A percentile compares a stretch with the other conserved stretches of the same genome.
phyloP scores from a whole-genome alignment of 768 basidiomycete genomes.

The Phanerochaete sordida region DNA sequence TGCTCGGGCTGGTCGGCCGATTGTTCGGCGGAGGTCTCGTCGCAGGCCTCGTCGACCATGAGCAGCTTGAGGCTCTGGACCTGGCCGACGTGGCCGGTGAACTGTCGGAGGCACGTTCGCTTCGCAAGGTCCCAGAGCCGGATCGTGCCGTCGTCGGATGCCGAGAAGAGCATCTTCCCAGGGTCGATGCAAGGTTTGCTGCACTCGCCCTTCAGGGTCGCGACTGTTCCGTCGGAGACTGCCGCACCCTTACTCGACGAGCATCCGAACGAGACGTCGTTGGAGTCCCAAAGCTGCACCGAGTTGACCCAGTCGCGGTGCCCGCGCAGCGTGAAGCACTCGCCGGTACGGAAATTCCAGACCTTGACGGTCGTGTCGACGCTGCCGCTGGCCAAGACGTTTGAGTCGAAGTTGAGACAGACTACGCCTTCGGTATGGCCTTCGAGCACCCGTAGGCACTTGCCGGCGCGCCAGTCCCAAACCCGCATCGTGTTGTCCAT shows the following conservation, averaged over 20 bases:
- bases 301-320: slow-evolving; percentile 97
- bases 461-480: slow-evolving; percentile 93
- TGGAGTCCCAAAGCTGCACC: slow-evolving; percentile 88
- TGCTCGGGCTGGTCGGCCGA: not conserved
- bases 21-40: slow-evolving; percentile 21
- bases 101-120: slow-evolving; percentile 77
- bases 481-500: slow-evolving; percentile 96
- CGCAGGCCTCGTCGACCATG: slow-evolving; percentile 52
- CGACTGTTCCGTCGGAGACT: not conserved
- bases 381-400: slow-evolving; percentile 88
- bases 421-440: slow-evolving; percentile 93
- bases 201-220: not conserved
- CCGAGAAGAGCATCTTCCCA: slow-evolving; percentile 96
- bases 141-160: slow-evolving; percentile 92
- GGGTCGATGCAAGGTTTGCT: slow-evolving; percentile 35
- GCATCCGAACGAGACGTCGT: slow-evolving; percentile 13
- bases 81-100: slow-evolving; percentile 89
- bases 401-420: slow-evolving; percentile 86
- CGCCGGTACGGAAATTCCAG: slow-evolving; percentile 90
- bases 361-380: slow-evolving; percentile 94
- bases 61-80: slow-evolving; percentile 89
- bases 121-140: slow-evolving; percentile 89
- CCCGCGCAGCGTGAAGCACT: slow-evolving; percentile 89
- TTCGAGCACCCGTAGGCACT: slow-evolving; percentile 81
- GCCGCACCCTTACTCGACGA: not conserved